A percentile compares a stretch with the other conserved stretches of the same genome.
Conservation (phyloP, 2,329 filamentous ascomycete genomes). For the Thelonectria rubi region DNA sequence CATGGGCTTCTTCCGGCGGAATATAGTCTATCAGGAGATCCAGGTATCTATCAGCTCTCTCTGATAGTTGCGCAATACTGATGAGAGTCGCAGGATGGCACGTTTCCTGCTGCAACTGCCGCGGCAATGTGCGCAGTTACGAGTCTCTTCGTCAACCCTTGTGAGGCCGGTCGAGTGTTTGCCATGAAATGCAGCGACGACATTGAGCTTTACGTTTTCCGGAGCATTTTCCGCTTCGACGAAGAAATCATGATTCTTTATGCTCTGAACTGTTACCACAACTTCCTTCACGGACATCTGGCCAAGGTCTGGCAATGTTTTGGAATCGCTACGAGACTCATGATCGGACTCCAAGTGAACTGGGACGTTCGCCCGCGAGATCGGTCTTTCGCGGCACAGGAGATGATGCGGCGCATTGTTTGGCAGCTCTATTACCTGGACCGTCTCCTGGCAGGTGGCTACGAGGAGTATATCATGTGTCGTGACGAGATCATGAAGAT, state of each 20-base stretch:
- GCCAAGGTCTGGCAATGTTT: constrained; percentile 54
- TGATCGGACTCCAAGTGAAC: constrained; percentile 52
- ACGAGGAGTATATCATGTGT: constrained; percentile 52
- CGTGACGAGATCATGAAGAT: constrained; percentile 51
- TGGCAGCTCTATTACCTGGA: constrained; percentile 53
- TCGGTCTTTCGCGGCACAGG: constrained; percentile 48
- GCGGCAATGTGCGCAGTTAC: constrained; percentile 52
- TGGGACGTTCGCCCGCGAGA: constrained; percentile 47
- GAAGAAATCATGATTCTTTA: constrained; percentile 48
- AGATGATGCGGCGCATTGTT: constrained; percentile 48
- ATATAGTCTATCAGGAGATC: constrained; percentile 47
- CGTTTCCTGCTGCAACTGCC: constrained; percentile 47
- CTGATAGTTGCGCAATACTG: neutral
- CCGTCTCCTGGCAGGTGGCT: constrained; percentile 51
- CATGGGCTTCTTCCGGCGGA: constrained; percentile 51
- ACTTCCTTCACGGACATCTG: constrained; percentile 49
- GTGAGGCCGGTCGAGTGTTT: constrained; percentile 47
- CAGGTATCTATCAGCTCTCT: constrained; percentile 36
- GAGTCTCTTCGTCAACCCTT: constrained; percentile 48
- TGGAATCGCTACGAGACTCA: constrained; percentile 48
- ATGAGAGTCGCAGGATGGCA: constrained; percentile 41
- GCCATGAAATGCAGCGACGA: constrained; percentile 50
- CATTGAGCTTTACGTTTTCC: constrained; percentile 52
- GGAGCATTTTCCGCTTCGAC: constrained; percentile 51
- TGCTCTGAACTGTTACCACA: constrained; percentile 48